Conservation (phyloP, 306 rosid species). For the Chamaecrista fasciculata region DNA sequence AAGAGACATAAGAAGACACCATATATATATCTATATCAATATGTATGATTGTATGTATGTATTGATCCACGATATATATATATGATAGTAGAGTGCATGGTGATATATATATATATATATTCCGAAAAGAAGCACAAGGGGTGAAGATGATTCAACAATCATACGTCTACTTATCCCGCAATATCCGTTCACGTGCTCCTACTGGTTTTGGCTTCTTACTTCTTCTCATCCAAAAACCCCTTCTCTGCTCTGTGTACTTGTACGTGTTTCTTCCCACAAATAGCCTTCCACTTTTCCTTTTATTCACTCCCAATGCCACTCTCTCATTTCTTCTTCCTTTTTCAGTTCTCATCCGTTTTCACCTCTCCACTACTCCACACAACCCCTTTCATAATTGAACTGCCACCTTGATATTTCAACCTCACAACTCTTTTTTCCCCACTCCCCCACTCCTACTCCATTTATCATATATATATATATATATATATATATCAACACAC, state of each 20-base stretch:
- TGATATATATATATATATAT: too few species aligned
- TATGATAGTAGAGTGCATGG: too few species aligned
- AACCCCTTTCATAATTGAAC: slow-evolving; percentile 28
- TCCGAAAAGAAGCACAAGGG: background rate
- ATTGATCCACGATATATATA: too few species aligned
- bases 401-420: slow-evolving; percentile 33
- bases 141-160: slow-evolving; percentile 3
- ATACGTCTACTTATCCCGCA: slow-evolving; percentile 48
- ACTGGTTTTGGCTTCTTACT: slow-evolving; percentile 25
- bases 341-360: background rate
- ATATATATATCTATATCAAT: too few species aligned
- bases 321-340: slow-evolving; percentile 39
- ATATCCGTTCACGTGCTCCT: slow-evolving; percentile 59
- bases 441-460: background rate
- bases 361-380: slow-evolving; percentile 2
- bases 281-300: slow-evolving; percentile 27
- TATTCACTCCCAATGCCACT: slow-evolving; percentile 33
- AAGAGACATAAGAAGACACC: background rate
- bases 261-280: background rate
- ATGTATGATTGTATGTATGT: too few species aligned
- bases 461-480: too few species aligned
- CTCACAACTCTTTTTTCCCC: slow-evolving; percentile 15
- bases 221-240: slow-evolving; percentile 22
- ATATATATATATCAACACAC: too few species aligned
- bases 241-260: slow-evolving; percentile 32